Evolutionary conservation across 2,329 filamentous ascomycete genomes (phyloP), one percentile per base, ranked within the genome.

Genomic region (Blastomyces gilchristii): DNA sequence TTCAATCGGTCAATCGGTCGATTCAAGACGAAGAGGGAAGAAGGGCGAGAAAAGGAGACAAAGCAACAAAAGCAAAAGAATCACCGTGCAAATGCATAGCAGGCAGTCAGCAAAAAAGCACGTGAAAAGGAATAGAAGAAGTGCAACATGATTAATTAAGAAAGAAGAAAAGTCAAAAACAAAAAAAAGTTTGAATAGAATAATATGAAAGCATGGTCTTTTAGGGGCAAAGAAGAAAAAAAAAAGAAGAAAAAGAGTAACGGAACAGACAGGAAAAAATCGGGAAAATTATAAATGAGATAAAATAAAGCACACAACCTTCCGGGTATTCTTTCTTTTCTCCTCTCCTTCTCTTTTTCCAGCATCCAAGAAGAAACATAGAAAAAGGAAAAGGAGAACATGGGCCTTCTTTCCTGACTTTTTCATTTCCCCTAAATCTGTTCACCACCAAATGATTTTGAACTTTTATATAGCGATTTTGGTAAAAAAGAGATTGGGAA

Each of bases 111-210:
- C 31, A 53, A 54, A 50, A 61, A 54, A n/a, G 7, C 34, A 37
- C 8, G 34, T 8, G 34, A 28, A 45, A 54, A 37, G 7, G 9
- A 34, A 61, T 34, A 34, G 25, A 25, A n/a, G 58, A 49, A 58
- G 25, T 14, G 6, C 14, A 60, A 18, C 28, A 37, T 25, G 9
- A 54, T 16, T 11, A 16, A 63, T 31, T 58, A 63, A 63, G 57
- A 53, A 61, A n/a, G 2, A 39, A 45, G 11, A 59, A 58, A 61
- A 58, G 34, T 49, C 37, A 65, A 69, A 63, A 61, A 63, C 61
- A 63, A 58, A 66, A 63, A 65, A 64, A 63, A 63, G 62, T 53
- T 37, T 45, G 59, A 25, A 65, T 57, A 59, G 59, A 63, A 50
- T 11, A 28, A 2, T 25, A 25, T 12, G 22, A 12, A 50, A 50